phyloP scores from a whole-genome alignment of 1,139 yeast species.

The Tardiomyces digboiensis region DNA sequence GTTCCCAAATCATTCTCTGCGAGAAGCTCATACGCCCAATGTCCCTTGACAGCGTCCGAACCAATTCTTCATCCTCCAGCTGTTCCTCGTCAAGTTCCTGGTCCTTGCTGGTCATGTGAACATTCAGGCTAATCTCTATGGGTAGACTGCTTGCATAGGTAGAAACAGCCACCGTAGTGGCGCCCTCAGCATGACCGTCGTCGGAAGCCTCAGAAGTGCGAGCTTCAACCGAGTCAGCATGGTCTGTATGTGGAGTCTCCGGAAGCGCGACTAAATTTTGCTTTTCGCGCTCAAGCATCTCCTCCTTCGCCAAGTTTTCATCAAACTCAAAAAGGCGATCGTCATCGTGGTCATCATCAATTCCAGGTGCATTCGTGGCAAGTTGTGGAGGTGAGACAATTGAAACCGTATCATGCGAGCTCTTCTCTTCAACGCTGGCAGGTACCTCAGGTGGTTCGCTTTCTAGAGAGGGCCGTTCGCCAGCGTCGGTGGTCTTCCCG shows the following conservation, averaged over 20 bases:
- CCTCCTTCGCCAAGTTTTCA: slow-evolving; percentile 12
- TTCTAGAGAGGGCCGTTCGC: neutral
- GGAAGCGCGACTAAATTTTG: neutral
- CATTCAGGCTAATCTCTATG: slow-evolving; percentile 7
- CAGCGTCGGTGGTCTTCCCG: neutral
- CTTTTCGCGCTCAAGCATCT: too few species aligned
- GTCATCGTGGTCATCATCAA: slow-evolving; percentile 9
- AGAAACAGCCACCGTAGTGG: slow-evolving; percentile 3
- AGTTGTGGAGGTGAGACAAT: too few species aligned
- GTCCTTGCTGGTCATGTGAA: slow-evolving; percentile 1
- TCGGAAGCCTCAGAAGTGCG: neutral
- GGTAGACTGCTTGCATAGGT: slow-evolving; percentile 16
- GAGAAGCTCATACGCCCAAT: slow-evolving; percentile 23
- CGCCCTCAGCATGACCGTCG: neutral
- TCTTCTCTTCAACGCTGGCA: too few species aligned
- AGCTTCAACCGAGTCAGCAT: neutral
- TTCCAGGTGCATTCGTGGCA: too few species aligned
- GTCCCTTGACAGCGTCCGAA: slow-evolving; percentile 6
- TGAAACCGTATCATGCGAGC: too few species aligned
- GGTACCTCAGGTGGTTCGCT: too few species aligned
- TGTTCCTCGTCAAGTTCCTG: slow-evolving; percentile 1
- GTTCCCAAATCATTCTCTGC: slow-evolving; percentile 21
- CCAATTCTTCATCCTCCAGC: slow-evolving; percentile 2
- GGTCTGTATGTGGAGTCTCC: too few species aligned
- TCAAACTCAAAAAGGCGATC: slow-evolving; percentile 19